Evolutionary conservation across 2,329 filamentous ascomycete genomes (phyloP).

Genomic region (Trichoderma brevicompactum): DNA sequence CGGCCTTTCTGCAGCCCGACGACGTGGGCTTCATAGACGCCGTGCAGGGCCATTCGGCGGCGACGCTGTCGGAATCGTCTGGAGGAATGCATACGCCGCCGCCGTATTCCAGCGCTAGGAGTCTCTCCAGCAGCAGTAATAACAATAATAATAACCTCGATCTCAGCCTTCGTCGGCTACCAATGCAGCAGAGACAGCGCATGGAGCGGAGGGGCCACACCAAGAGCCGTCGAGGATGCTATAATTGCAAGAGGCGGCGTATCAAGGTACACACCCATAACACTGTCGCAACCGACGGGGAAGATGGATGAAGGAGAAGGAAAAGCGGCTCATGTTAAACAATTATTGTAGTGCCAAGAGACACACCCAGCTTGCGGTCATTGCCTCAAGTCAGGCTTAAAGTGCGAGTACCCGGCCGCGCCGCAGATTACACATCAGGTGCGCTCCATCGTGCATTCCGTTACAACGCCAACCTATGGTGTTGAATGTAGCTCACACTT

Average conservation of each 20-base stretch:
- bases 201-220: conserved; percentile 65
- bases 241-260: conserved; percentile 67
- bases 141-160: conserved; percentile 21
- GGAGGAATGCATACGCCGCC: conserved; percentile 40
- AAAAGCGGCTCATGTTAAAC: background rate
- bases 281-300: background rate
- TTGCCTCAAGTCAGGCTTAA: conserved; percentile 64
- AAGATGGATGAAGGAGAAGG: background rate
- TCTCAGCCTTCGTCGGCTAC: conserved; percentile 29
- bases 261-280: conserved; percentile 56
- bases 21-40: conserved; percentile 35
- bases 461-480: background rate
- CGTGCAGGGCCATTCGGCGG: conserved; percentile 20
- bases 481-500: conserved; percentile 6
- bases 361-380: conserved; percentile 66
- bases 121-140: conserved; percentile 33
- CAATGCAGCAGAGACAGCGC: conserved; percentile 43
- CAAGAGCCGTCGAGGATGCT: conserved; percentile 68
- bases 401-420: conserved; percentile 64
- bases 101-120: conserved; percentile 37
- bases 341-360: conserved; percentile 62
- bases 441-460: conserved; percentile 25
- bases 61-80: conserved; percentile 38
- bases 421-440: conserved; percentile 58
- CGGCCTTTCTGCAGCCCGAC: conserved; percentile 43